phyloP scores from a whole-genome alignment of 2,329 filamentous ascomycete species.

The Calonectria multiphialidica region DNA sequence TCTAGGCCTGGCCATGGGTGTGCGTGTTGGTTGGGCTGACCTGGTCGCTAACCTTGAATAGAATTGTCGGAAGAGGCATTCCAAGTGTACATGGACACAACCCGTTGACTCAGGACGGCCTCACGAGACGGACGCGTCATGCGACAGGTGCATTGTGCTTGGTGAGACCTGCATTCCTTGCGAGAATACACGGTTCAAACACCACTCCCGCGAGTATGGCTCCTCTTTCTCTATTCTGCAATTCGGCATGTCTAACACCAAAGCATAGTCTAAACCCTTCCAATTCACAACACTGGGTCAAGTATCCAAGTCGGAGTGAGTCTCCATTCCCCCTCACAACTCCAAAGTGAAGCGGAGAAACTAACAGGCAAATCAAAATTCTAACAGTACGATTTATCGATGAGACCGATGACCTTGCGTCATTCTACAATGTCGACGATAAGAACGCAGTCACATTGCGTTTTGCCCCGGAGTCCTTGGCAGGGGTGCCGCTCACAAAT shows the following conservation, averaged over 20 bases:
- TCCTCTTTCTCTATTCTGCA: neutral
- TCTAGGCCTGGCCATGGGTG: neutral
- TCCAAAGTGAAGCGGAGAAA: neutral
- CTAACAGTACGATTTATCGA: constrained; percentile 31
- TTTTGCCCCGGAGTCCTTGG: neutral
- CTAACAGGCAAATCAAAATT: neutral
- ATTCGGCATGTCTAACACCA: neutral
- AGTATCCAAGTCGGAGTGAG: constrained; percentile 28
- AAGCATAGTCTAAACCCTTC: constrained; percentile 11
- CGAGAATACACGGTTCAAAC: constrained; percentile 30
- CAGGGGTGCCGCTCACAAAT: neutral
- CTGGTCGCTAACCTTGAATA: neutral
- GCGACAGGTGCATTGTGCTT: constrained; percentile 22
- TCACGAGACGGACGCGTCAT: constrained; percentile 26
- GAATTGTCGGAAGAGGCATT: constrained; percentile 28
- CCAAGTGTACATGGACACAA: constrained; percentile 23
- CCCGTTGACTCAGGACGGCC: neutral
- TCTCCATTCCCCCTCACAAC: neutral
- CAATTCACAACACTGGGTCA: constrained; percentile 26
- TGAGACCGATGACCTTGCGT: constrained; percentile 31
- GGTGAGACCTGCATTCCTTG: constrained; percentile 28
- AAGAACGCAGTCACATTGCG: neutral
- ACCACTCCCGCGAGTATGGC: constrained; percentile 22
- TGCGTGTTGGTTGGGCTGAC: neutral
- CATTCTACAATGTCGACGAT: constrained; percentile 22